These are phyloP conservation scores for Amphibolis antarctica DNA, from an alignment of 106 monocot species.

Conservation along the genomic window DNA sequence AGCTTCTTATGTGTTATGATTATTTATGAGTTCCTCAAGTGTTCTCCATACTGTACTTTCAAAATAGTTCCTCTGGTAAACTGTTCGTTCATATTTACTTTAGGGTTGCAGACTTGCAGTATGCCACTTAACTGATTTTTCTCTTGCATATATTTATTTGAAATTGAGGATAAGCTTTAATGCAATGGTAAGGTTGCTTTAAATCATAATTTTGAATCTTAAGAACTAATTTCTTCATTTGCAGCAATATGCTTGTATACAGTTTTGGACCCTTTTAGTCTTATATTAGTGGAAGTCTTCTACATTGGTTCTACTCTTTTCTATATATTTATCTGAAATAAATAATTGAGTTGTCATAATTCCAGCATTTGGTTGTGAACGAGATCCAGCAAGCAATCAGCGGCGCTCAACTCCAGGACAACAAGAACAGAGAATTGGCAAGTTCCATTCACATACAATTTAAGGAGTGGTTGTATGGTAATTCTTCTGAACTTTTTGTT, in stretches of 20 bases:
- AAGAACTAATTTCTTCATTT: not conserved
- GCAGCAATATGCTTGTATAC: not conserved
- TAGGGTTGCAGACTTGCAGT: too few species aligned
- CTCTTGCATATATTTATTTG: not conserved
- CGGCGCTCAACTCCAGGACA: slow-evolving; percentile 17
- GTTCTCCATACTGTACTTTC: not conserved
- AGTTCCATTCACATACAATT: slow-evolving; percentile 24
- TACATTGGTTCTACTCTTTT: too few species aligned
- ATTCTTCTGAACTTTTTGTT: not conserved
- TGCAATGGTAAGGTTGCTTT: too few species aligned
- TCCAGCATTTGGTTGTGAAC: slow-evolving; percentile 9
- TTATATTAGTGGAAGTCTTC: not conserved
- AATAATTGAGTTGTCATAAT: not conserved
- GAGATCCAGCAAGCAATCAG: slow-evolving; percentile 17
- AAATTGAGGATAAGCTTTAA: too few species aligned
- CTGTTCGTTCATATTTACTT: too few species aligned
- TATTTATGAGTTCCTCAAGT: not conserved
- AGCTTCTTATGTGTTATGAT: not conserved
- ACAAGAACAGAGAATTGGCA: slow-evolving; percentile 18
- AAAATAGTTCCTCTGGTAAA: too few species aligned
- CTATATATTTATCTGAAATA: not conserved
- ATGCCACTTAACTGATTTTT: too few species aligned
- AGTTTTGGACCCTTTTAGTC: not conserved
- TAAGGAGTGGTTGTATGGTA: slow-evolving; percentile 34
- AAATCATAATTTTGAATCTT: not conserved